Evolutionary conservation across 148 eudicot species (phyloP).

Genomic region (Dianthus caryophyllus): DNA sequence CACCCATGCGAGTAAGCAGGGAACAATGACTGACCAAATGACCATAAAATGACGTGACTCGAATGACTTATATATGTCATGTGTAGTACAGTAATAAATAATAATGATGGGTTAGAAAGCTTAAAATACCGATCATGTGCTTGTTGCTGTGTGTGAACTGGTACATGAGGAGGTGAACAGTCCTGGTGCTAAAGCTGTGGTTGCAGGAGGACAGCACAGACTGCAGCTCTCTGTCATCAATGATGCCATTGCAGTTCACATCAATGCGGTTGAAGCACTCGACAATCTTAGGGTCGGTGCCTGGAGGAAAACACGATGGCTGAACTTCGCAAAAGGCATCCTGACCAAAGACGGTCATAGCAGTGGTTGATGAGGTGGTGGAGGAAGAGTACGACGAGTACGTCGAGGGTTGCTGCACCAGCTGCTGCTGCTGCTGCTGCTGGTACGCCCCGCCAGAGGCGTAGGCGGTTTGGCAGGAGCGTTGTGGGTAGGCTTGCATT

Average conservation of each 20-base stretch:
- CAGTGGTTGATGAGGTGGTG: slow-evolving; percentile 10
- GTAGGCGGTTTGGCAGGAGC: slow-evolving; percentile 8
- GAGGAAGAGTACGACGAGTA: slow-evolving; percentile 22
- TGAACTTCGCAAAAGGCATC: slow-evolving; percentile 26
- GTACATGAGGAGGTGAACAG: slow-evolving; percentile 39
- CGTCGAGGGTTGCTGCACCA: slow-evolving; percentile 16
- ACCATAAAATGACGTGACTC: no score
- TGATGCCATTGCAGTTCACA: slow-evolving; percentile 24
- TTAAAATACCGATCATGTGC: slow-evolving; percentile 21
- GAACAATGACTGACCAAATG: no score
- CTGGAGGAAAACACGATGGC: slow-evolving; percentile 30
- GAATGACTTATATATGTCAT: no score
- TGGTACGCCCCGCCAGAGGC: slow-evolving; percentile 2
- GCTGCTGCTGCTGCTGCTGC: slow-evolving; percentile 12
- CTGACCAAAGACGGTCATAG: slow-evolving; percentile 8
- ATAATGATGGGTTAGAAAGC: no score
- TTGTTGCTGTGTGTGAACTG: slow-evolving; percentile 28
- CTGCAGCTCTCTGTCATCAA: slow-evolving; percentile 31
- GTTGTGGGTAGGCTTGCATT: slow-evolving; percentile 10
- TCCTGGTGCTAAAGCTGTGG: slow-evolving; percentile 26
- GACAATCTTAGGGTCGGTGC: slow-evolving; percentile 31
- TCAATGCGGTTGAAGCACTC: slow-evolving; percentile 33
- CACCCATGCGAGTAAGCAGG: no score
- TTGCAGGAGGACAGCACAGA: slow-evolving; percentile 23
- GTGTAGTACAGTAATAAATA: no score